Base-by-base conservation (phyloP, 805 yeast genomes). In the Saccharomyces jurei region DNA sequence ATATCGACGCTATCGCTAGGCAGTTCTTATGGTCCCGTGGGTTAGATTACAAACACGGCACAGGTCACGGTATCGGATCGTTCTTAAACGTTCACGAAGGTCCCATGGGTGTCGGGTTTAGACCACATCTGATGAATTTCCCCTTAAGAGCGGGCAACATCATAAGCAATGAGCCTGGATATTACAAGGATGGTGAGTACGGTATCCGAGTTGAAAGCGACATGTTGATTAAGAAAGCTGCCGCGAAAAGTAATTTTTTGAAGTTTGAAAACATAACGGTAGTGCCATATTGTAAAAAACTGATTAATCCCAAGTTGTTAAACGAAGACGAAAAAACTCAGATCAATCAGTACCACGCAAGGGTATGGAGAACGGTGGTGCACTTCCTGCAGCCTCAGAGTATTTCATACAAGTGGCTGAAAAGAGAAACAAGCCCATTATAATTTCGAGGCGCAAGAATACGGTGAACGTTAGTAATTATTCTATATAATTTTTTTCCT, bases 21-120 rank as follows among this genome's bases (percentile, higher is more conserved):
- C 90, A 86, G 69, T 84, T 81, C 52, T 73, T 94, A 56, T 87
- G 95, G 90, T 75, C 81, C 44, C 77, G 82, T 52, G 98, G 98
- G 0, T 74, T 89, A 50, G 94, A 88, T 67, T 94, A 87, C 68
- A 81, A 84, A 58, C 99, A 94, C 70, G 98, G 99, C 9, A 89
- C 98, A 0, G 97, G 98, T 1, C 99, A 94, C 70, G 99, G 99
- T 4, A 87, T 94, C n/a, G 98, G 97, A 1, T 79, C 91, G 22
- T 92, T 79, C 67, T 81, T 95, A 49, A 86, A 86, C 68, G 98
- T 94, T 17, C 99, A 94, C 68, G 97, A 95, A 65, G 94, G 95
- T 0, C 98, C 98, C 1, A 79, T 92, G 53, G 96, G 91, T 14
- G 82, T 94, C 56, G 88, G 86, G 55, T 74, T 69, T 65, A 75